Percentiles rank a stretch among this genome's conserved stretches.
phyloP scores from a whole-genome alignment of 768 basidiomycete genomes.

The Pisolithus marmoratus region DNA sequence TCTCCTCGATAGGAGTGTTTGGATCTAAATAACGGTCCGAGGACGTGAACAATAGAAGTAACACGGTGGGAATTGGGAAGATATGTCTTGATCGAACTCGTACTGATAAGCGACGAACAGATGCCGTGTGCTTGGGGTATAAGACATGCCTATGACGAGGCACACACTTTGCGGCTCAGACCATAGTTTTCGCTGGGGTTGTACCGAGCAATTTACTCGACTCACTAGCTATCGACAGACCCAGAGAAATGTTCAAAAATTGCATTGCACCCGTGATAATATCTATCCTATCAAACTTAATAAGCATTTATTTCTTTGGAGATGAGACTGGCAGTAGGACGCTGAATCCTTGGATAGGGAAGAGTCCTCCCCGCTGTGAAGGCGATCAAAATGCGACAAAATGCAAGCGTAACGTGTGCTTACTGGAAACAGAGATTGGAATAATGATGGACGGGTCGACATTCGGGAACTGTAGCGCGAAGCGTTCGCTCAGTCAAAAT shows the following conservation, averaged over 20 bases:
- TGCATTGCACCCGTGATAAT: slow-evolving; percentile 74
- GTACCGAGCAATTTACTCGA: no score
- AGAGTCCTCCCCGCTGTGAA: slow-evolving; percentile 87
- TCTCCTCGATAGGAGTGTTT: slow-evolving; percentile 47
- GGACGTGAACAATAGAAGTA: no score
- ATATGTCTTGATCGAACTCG: no score
- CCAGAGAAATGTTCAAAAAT: slow-evolving; percentile 86
- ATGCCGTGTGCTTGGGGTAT: no score
- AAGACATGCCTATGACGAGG: no score
- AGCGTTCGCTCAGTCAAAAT: slow-evolving; percentile 2
- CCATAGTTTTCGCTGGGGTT: no score
- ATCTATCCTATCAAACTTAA: slow-evolving; percentile 93
- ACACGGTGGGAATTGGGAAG: no score
- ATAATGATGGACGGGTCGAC: slow-evolving; percentile 98
- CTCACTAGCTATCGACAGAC: slow-evolving; percentile 81
- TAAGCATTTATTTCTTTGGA: slow-evolving; percentile 92
- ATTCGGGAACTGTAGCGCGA: slow-evolving; percentile 71
- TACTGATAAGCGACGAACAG: no score
- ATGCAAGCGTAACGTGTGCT: slow-evolving; percentile 24
- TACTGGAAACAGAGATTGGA: slow-evolving; percentile 93
- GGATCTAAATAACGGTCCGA: no score
- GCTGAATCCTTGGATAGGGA: slow-evolving; percentile 81
- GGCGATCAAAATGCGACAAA: slow-evolving; percentile 4
- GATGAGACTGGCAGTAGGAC: slow-evolving; percentile 92
- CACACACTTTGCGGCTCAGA: no score